These are phyloP conservation scores for Botrytis fragariae DNA, from an alignment of 2,329 filamentous ascomycete genomes.

Conservation along the genomic window DNA sequence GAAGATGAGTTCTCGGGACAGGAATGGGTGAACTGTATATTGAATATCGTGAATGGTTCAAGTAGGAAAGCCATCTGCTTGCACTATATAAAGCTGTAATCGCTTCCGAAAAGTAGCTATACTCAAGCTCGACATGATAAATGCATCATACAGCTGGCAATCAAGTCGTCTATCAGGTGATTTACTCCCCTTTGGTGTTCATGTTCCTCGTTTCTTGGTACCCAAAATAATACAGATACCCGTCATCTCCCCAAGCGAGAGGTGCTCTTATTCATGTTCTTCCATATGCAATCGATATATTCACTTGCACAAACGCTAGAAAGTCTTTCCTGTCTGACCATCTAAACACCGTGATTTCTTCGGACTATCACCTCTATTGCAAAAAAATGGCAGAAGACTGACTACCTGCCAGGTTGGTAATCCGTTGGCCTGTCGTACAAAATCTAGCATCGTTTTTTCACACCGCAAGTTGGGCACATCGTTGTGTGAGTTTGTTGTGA, in stretches of 20 bases:
- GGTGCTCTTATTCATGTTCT: accelerated
- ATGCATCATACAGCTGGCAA: neutral
- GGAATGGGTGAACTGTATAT: neutral
- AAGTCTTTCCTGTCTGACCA: neutral
- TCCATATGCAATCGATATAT: neutral
- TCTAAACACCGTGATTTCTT: too few relatives aligned
- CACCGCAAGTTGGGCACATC: too few relatives aligned
- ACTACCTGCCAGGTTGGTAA: too few relatives aligned
- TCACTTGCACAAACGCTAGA: neutral
- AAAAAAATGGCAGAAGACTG: neutral
- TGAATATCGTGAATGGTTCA: neutral
- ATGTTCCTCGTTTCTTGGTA: neutral
- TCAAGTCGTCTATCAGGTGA: neutral
- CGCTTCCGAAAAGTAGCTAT: neutral
- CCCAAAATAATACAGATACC: neutral
- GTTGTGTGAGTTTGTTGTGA: too few relatives aligned
- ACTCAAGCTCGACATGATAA: neutral
- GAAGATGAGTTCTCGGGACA: neutral
- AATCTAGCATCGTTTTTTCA: too few relatives aligned
- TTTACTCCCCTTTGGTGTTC: neutral
- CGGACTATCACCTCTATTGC: neutral
- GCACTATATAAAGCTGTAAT: neutral
- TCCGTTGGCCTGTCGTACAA: too few relatives aligned
- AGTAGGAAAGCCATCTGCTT: neutral
- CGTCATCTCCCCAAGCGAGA: neutral